These are phyloP conservation scores for Yarrowia galli DNA, from an alignment of 1,139 yeast species.

Conservation along the genomic window DNA sequence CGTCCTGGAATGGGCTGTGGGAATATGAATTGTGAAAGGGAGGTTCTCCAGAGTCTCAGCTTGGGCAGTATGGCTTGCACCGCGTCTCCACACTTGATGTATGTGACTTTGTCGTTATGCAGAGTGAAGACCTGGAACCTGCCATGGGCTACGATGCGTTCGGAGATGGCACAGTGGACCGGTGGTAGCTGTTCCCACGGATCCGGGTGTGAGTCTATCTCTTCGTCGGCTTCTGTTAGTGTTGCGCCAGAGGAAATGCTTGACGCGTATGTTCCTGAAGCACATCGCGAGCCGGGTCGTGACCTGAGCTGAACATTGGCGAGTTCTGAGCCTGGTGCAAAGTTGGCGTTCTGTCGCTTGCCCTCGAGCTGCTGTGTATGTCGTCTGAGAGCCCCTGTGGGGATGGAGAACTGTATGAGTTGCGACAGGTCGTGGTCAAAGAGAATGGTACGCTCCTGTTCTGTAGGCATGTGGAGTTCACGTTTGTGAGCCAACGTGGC, in stretches of 20 bases:
- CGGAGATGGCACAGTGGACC: conserved; percentile 38
- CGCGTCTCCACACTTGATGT: conserved; percentile 64
- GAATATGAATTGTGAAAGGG: conserved; percentile 61
- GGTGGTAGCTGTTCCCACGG: conserved; percentile 36
- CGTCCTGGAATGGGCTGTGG: conserved; percentile 75
- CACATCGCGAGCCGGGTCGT: conserved; percentile 18
- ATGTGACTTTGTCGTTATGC: conserved; percentile 68
- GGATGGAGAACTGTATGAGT: conserved; percentile 35
- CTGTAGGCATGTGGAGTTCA: conserved; percentile 18
- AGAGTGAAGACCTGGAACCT: conserved; percentile 68
- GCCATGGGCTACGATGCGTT: conserved; percentile 54
- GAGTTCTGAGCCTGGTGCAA: conserved; percentile 17
- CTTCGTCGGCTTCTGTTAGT: conserved; percentile 8
- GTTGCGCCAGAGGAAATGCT: conserved; percentile 27
- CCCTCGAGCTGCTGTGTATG: conserved; percentile 25
- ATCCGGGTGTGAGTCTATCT: neutral
- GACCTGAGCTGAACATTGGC: conserved; percentile 32
- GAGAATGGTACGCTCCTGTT: conserved; percentile 37
- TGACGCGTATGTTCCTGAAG: conserved; percentile 19
- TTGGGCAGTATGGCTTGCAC: conserved; percentile 72
- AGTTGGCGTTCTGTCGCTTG: conserved; percentile 9
- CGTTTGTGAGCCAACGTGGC: conserved; percentile 36
- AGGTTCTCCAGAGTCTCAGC: conserved; percentile 63
- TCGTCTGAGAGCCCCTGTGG: conserved; percentile 32
- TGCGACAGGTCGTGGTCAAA: conserved; percentile 37